Conservation (phyloP, 768 basidiomycete species). For the Suillus alpinus region DNA sequence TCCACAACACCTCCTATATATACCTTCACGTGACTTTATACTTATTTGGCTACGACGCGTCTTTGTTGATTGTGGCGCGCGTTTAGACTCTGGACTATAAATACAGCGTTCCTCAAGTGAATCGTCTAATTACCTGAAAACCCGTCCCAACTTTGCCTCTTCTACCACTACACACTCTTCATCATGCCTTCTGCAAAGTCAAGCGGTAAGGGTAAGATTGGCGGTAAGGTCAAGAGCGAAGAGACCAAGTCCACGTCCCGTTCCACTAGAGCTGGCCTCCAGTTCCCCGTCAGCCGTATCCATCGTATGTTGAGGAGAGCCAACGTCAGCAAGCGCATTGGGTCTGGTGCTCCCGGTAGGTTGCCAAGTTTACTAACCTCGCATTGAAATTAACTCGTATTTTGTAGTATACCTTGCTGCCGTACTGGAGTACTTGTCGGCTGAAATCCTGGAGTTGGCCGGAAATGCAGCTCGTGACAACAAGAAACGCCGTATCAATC, state of each 20-base stretch:
- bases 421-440: slow-evolving; percentile 89
- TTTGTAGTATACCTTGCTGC: slow-evolving; percentile 84
- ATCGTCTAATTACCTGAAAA: not conserved
- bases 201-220: slow-evolving; percentile 31
- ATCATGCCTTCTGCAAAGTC: slow-evolving; percentile 29
- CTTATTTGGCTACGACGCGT: slow-evolving; percentile 38
- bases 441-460: slow-evolving; percentile 91
- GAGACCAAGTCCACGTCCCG: slow-evolving; percentile 60
- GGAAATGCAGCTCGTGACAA: slow-evolving; percentile 89
- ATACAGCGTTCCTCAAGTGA: slow-evolving; percentile 7
- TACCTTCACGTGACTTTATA: slow-evolving; percentile 30
- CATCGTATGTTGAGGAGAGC: slow-evolving; percentile 86
- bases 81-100: slow-evolving; percentile 20
- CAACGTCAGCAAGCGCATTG: slow-evolving; percentile 85
- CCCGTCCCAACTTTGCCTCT: not conserved
- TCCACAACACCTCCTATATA: slow-evolving; percentile 32
- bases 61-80: slow-evolving; percentile 29
- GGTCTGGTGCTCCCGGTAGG: slow-evolving; percentile 81
- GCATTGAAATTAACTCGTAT: not conserved
- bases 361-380: slow-evolving; percentile 2
- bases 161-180: not conserved
- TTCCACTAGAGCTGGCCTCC: slow-evolving; percentile 73
- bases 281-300: slow-evolving; percentile 92
- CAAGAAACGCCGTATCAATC: slow-evolving; percentile 95
- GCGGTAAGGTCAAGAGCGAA: slow-evolving; percentile 54